Evolutionary conservation across 306 rosid species (phyloP), one percentile per base, ranked within the genome.

Genomic region (Bauhinia variegata): DNA sequence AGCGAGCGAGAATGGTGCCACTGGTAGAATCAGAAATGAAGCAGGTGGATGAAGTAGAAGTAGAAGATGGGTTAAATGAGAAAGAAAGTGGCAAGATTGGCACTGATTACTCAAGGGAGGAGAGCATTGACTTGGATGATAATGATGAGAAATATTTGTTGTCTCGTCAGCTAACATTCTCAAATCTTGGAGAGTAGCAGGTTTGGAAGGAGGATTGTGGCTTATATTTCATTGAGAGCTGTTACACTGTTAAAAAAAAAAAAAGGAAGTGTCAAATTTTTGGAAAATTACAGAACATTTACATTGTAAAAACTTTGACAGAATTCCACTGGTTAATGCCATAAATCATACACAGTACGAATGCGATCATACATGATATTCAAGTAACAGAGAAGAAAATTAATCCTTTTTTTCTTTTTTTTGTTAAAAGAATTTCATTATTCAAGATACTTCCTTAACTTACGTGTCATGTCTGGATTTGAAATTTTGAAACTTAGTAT

Each of bases 1-100:
- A 87, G 6, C 81, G 89, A n/a, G 95, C 92, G 0, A 75, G 83
- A 76, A 85, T 87, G 89, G 71, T 76, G 4, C 59, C 88, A 28
- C 63, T 90, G 7, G 43, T 52, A 7, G 86, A 79, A 62, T 80
- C 87, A 7, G 93, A 87, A 72, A 78, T 89, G 85, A 77, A 76
- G 23, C 82, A 69, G 19, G 65, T 79, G n/a, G 82, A 77, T 53
- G 32, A 63, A 11, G 80, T 69, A 36, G 44, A 54, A 19, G 57
- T 63, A 64, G 75, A 48, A 77, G 69, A 67, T 67, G 67, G 10
- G 11, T 5, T 54, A 37, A 72, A 75, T 32, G 61, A 43, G 23
- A 66, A 55, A 17, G 70, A 67, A 65, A 54, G 65, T 63, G 50
- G 65, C n/a, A 50, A 73, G 43, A 50, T 67, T 47, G 61, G 44